Evolutionary conservation across 805 yeast species (phyloP).

Genomic region (Grigorovia transvaalensis): DNA sequence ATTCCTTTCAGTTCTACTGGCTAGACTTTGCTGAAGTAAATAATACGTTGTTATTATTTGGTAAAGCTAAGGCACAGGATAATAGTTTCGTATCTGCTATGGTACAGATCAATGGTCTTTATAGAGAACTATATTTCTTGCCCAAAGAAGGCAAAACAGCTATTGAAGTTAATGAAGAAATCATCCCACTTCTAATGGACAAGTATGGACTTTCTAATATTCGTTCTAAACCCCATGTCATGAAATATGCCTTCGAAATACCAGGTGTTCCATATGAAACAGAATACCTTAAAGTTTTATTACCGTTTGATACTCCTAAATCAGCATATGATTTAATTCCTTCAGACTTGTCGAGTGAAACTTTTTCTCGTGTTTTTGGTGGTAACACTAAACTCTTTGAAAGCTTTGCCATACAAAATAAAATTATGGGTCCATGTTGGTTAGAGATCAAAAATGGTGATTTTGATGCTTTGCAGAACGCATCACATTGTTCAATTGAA

Average conservation of each 20-base stretch:
- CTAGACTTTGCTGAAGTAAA: conserved; percentile 77
- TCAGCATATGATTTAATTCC: conserved; percentile 42
- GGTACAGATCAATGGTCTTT: conserved; percentile 61
- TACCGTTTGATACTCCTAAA: conserved; percentile 64
- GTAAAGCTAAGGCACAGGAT: conserved; percentile 57
- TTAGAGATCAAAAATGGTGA: conserved; percentile 58
- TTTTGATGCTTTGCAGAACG: conserved; percentile 45
- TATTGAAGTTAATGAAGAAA: conserved; percentile 68
- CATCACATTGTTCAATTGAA: conserved; percentile 77
- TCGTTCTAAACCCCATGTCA: conserved; percentile 59
- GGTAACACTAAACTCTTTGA: conserved; percentile 66
- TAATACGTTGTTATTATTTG: conserved; percentile 60
- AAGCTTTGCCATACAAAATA: conserved; percentile 69
- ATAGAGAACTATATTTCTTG: conserved; percentile 64
- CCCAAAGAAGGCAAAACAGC: conserved; percentile 54
- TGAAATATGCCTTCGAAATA: conserved; percentile 83
- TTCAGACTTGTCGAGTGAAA: conserved; percentile 57
- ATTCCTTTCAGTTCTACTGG: conserved; percentile 70
- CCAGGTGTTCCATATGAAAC: conserved; percentile 65
- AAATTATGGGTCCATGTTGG: conserved; percentile 98
- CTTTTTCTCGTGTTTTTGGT: conserved; percentile 75
- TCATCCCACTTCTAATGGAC: conserved; percentile 52
- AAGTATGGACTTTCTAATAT: conserved; percentile 52
- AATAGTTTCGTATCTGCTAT: conserved; percentile 59
- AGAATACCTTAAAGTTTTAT: conserved; percentile 65